Base-by-base conservation (phyloP, 2,329 filamentous ascomycete genomes). In the Tolypocladium ophioglossoides region DNA sequence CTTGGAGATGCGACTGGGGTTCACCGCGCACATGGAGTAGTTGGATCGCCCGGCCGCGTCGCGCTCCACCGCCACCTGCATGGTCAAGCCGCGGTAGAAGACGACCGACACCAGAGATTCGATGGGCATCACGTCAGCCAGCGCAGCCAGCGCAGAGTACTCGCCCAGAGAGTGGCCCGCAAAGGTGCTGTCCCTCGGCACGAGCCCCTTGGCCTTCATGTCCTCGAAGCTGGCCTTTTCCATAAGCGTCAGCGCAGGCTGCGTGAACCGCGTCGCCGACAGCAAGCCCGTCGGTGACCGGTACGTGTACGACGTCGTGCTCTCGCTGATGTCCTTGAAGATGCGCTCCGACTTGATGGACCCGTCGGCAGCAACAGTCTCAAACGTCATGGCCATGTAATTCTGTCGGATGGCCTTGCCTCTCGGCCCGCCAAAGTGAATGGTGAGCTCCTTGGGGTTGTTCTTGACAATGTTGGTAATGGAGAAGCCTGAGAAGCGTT, bases 331-430 rank as follows among this genome's bases (percentile, higher is more conserved):
- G 66, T 95, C 91, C 78, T 99, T 97, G 82, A 99, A 99, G 68
- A 99, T 99, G 75, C 92, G 95, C 79, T 99, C 94, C 0, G 94
- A 96, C 74, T 96, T 97, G 76, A 96, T 91, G 38, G 83, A 83
- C 30, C 94, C 94, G 70, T 99, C 94, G 2, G 89, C 77, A 56
- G 87, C 87, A 52, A 99, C 91, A n/a, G 92, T 95, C 77, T 99
- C 94, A 72, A 97, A 99, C 50, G 92, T 97, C 94, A 99, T 99
- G 56, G 92, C 86, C 87, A 97, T 97, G 78, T 99, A 99, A 74
- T 99, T 99, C 68, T 96, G 87, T 59, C 94, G 90, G 63, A 99
- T 99, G 52, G 90, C 91, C 76, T 97, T 99, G 68, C 94, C 94
- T 56, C 90, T 88, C 58, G 94, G 91, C 50, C 94, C 94, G 75